Percentiles rank a stretch among this genome's conserved stretches.
These are phyloP conservation scores for Neofusicoccum laricinum DNA, from an alignment of 2,329 filamentous ascomycete genomes.

Conservation along the genomic window DNA sequence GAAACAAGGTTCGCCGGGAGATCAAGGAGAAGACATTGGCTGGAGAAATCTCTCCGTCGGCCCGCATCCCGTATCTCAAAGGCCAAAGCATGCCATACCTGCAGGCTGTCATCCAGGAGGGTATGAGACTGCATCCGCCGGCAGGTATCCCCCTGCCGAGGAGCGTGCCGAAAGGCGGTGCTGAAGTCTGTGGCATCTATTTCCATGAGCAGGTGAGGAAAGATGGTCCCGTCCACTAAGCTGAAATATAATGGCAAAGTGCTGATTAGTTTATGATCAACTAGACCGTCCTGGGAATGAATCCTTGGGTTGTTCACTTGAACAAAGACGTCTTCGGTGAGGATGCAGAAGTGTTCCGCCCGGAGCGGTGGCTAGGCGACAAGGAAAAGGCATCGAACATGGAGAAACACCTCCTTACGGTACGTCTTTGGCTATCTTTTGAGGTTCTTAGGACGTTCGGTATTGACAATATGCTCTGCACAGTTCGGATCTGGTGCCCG, in stretches of 20 bases:
- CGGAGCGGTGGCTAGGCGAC: conserved; percentile 46
- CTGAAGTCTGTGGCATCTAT: conserved; percentile 31
- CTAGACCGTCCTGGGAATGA: conserved; percentile 44
- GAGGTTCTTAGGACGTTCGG: neutral
- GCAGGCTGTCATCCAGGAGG: conserved; percentile 35
- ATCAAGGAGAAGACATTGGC: neutral
- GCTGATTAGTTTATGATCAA: neutral
- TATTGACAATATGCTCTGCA: neutral
- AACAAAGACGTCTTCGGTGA: conserved; percentile 39
- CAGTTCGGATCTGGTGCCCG: conserved; percentile 33
- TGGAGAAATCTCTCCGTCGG: neutral
- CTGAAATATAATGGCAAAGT: no score
- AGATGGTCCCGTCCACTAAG: neutral
- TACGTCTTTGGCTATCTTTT: neutral
- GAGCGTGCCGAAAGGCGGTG: conserved; percentile 27
- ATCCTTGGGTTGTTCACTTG: conserved; percentile 43
- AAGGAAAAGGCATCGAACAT: conserved; percentile 26
- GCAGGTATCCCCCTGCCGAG: conserved; percentile 29
- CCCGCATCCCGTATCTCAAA: neutral
- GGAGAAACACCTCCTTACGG: conserved; percentile 27
- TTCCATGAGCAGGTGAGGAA: conserved; percentile 21
- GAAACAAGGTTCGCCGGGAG: neutral
- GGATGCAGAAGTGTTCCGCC: conserved; percentile 40
- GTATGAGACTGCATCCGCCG: conserved; percentile 35
- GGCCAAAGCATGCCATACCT: conserved; percentile 26